Percentiles rank a stretch among this genome's conserved stretches.
phyloP scores from a whole-genome alignment of 768 basidiomycete genomes.

The Termitomyces sp. region DNA sequence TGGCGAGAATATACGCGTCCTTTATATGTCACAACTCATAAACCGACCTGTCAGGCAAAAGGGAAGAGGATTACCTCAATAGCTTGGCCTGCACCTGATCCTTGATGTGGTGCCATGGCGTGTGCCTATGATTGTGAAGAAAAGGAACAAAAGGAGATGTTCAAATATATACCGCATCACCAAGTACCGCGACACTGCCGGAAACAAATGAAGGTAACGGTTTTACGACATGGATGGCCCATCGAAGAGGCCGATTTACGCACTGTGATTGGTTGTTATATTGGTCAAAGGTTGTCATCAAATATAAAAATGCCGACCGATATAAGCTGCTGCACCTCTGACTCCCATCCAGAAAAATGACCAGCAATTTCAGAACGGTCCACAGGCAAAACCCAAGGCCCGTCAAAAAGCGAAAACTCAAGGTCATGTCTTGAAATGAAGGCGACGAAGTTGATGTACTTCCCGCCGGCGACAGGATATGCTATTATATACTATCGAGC shows the following conservation, averaged over 20 bases:
- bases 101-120: conserved; percentile 51
- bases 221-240: conserved; percentile 59
- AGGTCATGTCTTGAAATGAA: conserved; percentile 46
- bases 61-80: conserved; percentile 35
- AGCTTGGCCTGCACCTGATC: conserved; percentile 55
- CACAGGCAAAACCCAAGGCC: conserved; percentile 46
- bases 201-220: conserved; percentile 46
- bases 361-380: conserved; percentile 39
- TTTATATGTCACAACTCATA: conserved; percentile 19
- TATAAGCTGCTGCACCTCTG: conserved; percentile 52
- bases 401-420: conserved; percentile 44
- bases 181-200: conserved; percentile 44
- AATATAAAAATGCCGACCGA: conserved; percentile 31
- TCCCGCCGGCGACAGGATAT: conserved; percentile 57
- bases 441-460: conserved; percentile 58
- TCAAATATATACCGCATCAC: conserved; percentile 39
- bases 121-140: conserved; percentile 33
- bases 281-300: background rate
- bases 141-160: background rate
- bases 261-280: conserved; percentile 30
- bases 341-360: conserved; percentile 51
- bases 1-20: conserved; percentile 45
- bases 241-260: conserved; percentile 45
- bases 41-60: background rate
- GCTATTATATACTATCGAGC: conserved; percentile 48